Evolutionary conservation across 768 basidiomycete species (phyloP), one percentile per base, ranked within the genome.

Genomic region (Tylopilus sp.): DNA sequence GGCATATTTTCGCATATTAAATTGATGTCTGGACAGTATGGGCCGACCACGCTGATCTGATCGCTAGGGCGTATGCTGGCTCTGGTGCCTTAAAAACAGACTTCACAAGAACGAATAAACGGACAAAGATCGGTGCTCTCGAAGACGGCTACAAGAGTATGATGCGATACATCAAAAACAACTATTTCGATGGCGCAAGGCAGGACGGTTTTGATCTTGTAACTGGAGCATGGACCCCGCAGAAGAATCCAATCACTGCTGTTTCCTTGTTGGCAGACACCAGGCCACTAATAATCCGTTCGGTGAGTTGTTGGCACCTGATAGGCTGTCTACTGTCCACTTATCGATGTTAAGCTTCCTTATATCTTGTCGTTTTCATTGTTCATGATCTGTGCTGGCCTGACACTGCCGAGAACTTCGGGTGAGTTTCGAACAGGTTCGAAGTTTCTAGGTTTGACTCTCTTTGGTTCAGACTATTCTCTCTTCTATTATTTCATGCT

Each of bases 71-170:
- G 0, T 99, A 99, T 70, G 89, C 86, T 42, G 97, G 97, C 18
- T 94, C 95, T 26, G 95, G 90, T 12, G 97, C 97, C 2, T 70
- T 99, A 59, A 99, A 99, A 69, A 91, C 93, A 0, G 97, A 98
- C 69, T 97, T 93, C 65, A 98, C 95, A 17, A 79, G 95, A 45
- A 98, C 94, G 1, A 94, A 92, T 61, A 86, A 87, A 68, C 79
- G 97, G 30, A 94, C 93, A 3, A 81, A 74, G 46, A 81, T 85
- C 53, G 97, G 97, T 28, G 67, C 72, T 22, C 60, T 97, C 35
- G 85, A 93, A 61, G 97, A 99, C 69, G 90, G 90, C 0, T 76
- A 81, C 69, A 98, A 98, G 67, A 86, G 88, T 21, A 66, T 82
- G 1, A 75, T 82, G 71, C 81, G 97, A 54, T 99, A 98, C 64